Evolutionary conservation across 2,329 filamentous ascomycete genomes (phyloP).

Genomic region (Sporothrix brunneoviolacea): DNA sequence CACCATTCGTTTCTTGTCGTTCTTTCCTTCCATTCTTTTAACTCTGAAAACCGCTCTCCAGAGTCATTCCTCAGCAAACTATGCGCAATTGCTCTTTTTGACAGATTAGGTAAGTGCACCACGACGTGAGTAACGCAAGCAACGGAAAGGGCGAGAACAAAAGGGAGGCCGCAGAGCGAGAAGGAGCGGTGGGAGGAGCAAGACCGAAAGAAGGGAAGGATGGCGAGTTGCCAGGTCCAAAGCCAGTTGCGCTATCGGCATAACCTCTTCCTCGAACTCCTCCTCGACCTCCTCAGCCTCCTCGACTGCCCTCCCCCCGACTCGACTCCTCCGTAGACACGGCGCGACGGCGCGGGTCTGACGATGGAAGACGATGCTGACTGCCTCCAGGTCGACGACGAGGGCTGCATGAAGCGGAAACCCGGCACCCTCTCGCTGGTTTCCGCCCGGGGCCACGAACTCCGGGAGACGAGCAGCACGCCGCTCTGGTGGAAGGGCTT

Average conservation of each 20-base stretch:
- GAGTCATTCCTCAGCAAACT: not conserved
- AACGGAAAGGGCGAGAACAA: not conserved
- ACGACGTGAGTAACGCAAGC: not conserved
- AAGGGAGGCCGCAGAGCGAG: not conserved
- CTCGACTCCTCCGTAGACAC: too few relatives aligned
- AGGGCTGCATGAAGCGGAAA: constrained; percentile 15
- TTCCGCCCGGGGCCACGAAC: constrained; percentile 3
- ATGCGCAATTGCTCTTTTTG: not conserved
- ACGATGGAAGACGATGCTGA: constrained; percentile 1
- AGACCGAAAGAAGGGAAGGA: not conserved
- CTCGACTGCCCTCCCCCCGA: not conserved
- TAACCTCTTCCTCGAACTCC: too few relatives aligned
- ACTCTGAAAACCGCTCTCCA: not conserved
- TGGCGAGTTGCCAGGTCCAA: too few relatives aligned
- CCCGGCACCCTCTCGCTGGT: constrained; percentile 8
- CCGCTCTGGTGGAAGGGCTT: constrained; percentile 15
- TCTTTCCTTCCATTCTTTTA: not conserved
- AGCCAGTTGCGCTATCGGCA: too few relatives aligned
- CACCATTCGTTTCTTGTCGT: too few relatives aligned
- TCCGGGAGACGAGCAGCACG: constrained; percentile 3
- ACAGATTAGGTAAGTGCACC: not conserved
- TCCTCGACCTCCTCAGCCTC: not conserved
- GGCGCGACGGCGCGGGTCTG: not conserved
- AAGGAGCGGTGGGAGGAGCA: not conserved
- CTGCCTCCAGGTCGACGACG: not conserved